Evolutionary conservation across 179 eudicot species (phyloP).

Genomic region (Actinidia arguta): DNA sequence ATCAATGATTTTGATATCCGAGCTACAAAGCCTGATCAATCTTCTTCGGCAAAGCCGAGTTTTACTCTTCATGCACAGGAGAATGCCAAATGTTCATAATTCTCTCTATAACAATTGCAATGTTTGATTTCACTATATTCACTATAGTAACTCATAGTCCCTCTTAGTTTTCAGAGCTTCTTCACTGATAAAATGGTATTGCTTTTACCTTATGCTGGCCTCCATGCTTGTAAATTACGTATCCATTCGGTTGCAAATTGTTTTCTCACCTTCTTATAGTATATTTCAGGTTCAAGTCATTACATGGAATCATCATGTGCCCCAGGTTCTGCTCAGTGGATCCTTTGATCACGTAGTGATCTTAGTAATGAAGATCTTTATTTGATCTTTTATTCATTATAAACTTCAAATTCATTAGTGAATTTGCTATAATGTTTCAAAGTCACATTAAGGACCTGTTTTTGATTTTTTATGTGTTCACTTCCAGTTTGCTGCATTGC

Average conservation of each 20-base stretch:
- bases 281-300: conserved; percentile 90
- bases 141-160: conserved; percentile 31
- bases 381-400: no score
- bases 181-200: no score
- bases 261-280: neutral
- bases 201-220: conserved; percentile 60
- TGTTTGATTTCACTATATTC: conserved; percentile 14
- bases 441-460: no score
- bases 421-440: neutral
- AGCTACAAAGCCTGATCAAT: conserved; percentile 63
- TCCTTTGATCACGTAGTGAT: conserved; percentile 92
- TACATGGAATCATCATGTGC: conserved; percentile 84
- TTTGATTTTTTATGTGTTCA: no score
- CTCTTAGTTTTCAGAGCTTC: conserved; percentile 55
- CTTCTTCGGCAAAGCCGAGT: conserved; percentile 58
- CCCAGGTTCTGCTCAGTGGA: conserved; percentile 87
- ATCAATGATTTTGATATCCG: conserved; percentile 86
- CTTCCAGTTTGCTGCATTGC: no score
- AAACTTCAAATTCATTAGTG: no score
- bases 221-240: no score
- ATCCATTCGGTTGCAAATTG: no score
- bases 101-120: neutral
- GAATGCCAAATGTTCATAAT: conserved; percentile 80
- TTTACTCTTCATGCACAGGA: conserved; percentile 96
- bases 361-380: conserved; percentile 56